Base-by-base conservation (phyloP, 768 basidiomycete genomes). In the Termitomyces sp. region DNA sequence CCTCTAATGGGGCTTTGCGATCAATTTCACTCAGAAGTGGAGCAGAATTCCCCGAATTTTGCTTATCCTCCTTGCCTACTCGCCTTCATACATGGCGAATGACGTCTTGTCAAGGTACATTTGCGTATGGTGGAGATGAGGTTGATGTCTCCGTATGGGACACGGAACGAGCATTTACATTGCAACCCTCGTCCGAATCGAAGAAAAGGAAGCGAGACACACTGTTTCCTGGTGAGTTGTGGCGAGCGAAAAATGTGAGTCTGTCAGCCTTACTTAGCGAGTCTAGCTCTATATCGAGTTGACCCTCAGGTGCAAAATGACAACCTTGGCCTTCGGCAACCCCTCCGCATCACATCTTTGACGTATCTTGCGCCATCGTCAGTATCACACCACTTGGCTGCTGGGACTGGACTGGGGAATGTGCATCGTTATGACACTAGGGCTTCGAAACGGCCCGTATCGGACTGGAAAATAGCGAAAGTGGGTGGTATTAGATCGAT, bases 81-180 rank as follows among this genome's bases (percentile, higher is more conserved):
- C 84, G 88, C 21, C 75, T 94, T n/a, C 73, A 71, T 45, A 83
- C 82, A 53, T 91, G 90, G 87, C 77, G 78, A 32, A 64, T 90
- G 23, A 82, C 84, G 1, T 65, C 73, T 17, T 73, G 81, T 57
- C 72, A 71, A 3, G 67, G 76, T 35, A 79, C 79, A 0, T 93
- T 95, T 72, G 80, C 85, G 2, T 94, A 92, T 59, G 92, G 87
- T 12, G 92, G 92, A 2, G 85, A 93, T 60, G 92, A 95, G 70
- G 90, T 95, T 17, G 89, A 92, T 56, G 68, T 90, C 2, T 93
- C 91, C 1, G 65, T 93, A 3, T 95, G 92, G 92, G 75, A 89
- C 65, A 79, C 81, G 7, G 87, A 92, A 64, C 61, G 63, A 62
- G 77, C 70, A 66, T 90, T 71, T 76, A 82, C 68, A 59, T 66